Conservation (phyloP, 164 flowering plant genomes). For the Aristolochia fimbriata region DNA sequence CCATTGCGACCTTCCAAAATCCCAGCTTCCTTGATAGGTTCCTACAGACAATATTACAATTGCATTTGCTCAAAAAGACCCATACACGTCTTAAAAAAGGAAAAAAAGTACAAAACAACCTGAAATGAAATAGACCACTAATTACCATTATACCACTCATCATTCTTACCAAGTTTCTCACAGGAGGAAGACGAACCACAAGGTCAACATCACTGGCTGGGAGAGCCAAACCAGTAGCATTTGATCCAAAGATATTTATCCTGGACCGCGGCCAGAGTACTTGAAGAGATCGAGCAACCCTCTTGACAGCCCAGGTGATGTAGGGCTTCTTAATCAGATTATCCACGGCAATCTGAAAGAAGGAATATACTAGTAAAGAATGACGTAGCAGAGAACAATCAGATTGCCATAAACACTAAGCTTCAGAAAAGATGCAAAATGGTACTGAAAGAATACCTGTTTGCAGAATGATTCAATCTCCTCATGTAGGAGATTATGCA, state of each 20-base stretch:
- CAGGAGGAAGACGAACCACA: constrained; percentile 96
- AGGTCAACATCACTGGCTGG: constrained; percentile 98
- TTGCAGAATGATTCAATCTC: constrained; percentile 87
- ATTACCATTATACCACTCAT: neutral
- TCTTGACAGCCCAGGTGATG: constrained; percentile 91
- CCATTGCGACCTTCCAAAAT: constrained; percentile 98
- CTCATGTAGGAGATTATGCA: constrained; percentile 73
- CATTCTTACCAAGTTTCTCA: constrained; percentile 75
- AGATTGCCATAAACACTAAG: neutral
- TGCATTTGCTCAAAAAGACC: constrained; percentile 1
- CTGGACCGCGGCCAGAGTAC: constrained; percentile 95
- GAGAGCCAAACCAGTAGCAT: constrained; percentile 89
- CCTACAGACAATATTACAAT: constrained; percentile 29
- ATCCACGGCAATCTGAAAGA: constrained; percentile 65
- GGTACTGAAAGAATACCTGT: constrained; percentile 32
- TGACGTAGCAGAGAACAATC: neutral
- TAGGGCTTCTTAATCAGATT: constrained; percentile 74
- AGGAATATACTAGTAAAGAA: neutral
- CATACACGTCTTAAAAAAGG: neutral
- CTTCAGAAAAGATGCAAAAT: too few species aligned
- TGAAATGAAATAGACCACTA: neutral
- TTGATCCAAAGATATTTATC: constrained; percentile 87
- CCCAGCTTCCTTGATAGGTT: constrained; percentile 99
- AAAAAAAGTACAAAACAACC: neutral
- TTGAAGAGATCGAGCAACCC: constrained; percentile 89